phyloP scores from a whole-genome alignment of 179 eudicot species.

The Drosera spatulata region DNA sequence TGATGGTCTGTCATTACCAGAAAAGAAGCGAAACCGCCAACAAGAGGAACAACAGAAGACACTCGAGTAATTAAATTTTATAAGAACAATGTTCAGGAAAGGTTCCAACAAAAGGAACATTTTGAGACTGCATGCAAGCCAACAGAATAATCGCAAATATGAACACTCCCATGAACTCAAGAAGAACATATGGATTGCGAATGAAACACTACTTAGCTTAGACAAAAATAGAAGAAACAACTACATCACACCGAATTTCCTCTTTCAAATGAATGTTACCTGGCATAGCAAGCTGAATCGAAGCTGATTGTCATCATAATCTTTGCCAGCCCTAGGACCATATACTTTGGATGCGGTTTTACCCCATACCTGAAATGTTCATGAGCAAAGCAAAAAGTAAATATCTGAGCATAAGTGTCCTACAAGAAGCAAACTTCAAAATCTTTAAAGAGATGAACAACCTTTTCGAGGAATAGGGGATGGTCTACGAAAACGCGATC shows the following conservation, averaged over 20 bases:
- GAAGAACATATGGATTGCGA: too few species aligned
- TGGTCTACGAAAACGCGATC: constrained; percentile 17
- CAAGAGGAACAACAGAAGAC: too few species aligned
- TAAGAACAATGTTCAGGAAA: too few species aligned
- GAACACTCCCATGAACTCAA: too few species aligned
- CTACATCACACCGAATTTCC: not conserved
- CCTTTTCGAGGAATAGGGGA: constrained; percentile 14
- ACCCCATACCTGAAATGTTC: constrained; percentile 13
- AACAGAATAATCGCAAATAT: too few species aligned
- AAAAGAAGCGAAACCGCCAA: too few species aligned
- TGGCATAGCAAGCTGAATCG: constrained; percentile 11
- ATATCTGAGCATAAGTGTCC: not conserved
- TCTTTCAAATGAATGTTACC: not conserved
- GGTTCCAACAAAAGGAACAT: too few species aligned
- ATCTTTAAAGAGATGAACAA: not conserved
- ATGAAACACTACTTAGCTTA: not conserved
- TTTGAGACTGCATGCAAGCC: too few species aligned
- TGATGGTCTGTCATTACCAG: too few species aligned
- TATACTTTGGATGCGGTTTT: constrained; percentile 13
- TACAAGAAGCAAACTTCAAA: not conserved
- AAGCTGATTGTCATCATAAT: constrained; percentile 14
- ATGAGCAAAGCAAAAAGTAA: not conserved
- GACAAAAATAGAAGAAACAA: not conserved
- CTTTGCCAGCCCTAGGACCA: constrained; percentile 11
- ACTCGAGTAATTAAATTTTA: too few species aligned